A percentile compares a stretch with the other conserved stretches of the same genome.
phyloP scores from a whole-genome alignment of 306 rosid species.

The Fragaria iinumae region DNA sequence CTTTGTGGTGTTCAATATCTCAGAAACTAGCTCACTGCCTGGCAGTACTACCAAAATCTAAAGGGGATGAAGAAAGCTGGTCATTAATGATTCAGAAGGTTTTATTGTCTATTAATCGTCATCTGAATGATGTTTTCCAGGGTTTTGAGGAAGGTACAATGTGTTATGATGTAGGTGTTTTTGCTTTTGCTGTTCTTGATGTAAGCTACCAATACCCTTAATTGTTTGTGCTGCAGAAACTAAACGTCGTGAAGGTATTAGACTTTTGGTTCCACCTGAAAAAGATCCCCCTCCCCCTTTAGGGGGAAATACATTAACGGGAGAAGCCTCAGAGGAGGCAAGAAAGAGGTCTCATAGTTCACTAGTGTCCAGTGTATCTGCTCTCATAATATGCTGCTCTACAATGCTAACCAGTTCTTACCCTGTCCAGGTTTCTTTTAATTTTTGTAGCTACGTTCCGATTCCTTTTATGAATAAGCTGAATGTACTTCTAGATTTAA shows the following conservation, averaged over 20 bases:
- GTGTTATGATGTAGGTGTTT: conserved; percentile 9
- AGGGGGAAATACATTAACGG: conserved; percentile 46
- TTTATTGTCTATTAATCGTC: conserved; percentile 54
- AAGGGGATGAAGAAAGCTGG: conserved; percentile 89
- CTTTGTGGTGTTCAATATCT: conserved; percentile 28
- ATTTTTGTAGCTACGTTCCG: conserved; percentile 9
- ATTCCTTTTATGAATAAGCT: conserved; percentile 1
- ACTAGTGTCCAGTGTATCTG: conserved; percentile 44
- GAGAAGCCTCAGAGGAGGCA: conserved; percentile 36
- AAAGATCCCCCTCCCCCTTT: conserved; percentile 60
- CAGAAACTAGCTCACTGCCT: conserved; percentile 84
- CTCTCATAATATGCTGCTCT: conserved; percentile 67
- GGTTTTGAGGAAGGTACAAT: conserved; percentile 84
- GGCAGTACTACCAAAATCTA: conserved; percentile 80
- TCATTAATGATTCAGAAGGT: conserved; percentile 65
- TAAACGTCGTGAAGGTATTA: conserved; percentile 38
- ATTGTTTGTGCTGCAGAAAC: conserved; percentile 44
- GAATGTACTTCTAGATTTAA: neutral
- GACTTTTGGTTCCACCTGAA: conserved; percentile 56
- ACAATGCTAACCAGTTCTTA: conserved; percentile 68
- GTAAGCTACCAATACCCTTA: conserved; percentile 20
- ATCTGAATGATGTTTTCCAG: conserved; percentile 64
- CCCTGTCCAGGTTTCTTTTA: conserved; percentile 63
- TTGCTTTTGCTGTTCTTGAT: conserved; percentile 14
- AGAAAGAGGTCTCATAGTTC: conserved; percentile 45